A percentile compares a stretch with the other conserved stretches of the same genome.
Conservation (phyloP, 495 filamentous ascomycete species). For the Penicillium parvum region DNA sequence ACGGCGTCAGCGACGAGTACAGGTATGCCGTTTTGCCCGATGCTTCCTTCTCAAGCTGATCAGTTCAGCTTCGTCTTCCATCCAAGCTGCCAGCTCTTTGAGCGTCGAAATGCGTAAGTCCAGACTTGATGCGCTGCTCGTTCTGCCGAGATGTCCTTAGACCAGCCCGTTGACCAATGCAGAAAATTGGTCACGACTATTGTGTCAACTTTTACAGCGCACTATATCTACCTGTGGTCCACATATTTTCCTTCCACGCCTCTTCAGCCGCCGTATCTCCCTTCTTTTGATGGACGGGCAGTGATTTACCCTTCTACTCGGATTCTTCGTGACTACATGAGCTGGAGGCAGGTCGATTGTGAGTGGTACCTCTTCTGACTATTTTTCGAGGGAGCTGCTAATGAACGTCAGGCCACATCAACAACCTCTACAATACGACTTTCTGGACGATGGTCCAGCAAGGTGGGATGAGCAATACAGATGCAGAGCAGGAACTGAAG, state of each 20-base stretch:
- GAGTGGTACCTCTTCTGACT: too few relatives aligned
- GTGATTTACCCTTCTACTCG: slow-evolving; percentile 76
- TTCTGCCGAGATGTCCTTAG: too few relatives aligned
- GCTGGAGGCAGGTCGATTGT: slow-evolving; percentile 97
- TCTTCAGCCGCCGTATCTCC: slow-evolving; percentile 64
- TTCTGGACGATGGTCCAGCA: slow-evolving; percentile 85
- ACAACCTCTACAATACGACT: slow-evolving; percentile 96
- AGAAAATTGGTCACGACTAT: slow-evolving; percentile 89
- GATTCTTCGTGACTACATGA: slow-evolving; percentile 90
- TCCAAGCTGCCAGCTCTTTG: slow-evolving; percentile 74
- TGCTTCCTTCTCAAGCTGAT: background rate
- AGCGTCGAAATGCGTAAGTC: slow-evolving; percentile 73
- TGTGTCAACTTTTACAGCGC: slow-evolving; percentile 87
- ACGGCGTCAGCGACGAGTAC: slow-evolving; percentile 92
- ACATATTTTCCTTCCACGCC: slow-evolving; percentile 63
- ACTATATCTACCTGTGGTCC: slow-evolving; percentile 80
- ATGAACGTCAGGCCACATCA: slow-evolving; percentile 71
- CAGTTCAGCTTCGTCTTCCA: slow-evolving; percentile 76
- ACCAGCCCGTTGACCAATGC: background rate
- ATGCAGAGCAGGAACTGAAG: slow-evolving; percentile 75
- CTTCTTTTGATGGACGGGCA: slow-evolving; percentile 87
- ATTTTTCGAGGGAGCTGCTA: too few relatives aligned
- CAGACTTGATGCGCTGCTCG: too few relatives aligned
- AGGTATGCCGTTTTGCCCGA: slow-evolving; percentile 47
- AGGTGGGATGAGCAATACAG: slow-evolving; percentile 66